These are phyloP conservation scores for Cryptococcus sp. DNA, from an alignment of 1,284 basidiomycete genomes.

Conservation along the genomic window DNA sequence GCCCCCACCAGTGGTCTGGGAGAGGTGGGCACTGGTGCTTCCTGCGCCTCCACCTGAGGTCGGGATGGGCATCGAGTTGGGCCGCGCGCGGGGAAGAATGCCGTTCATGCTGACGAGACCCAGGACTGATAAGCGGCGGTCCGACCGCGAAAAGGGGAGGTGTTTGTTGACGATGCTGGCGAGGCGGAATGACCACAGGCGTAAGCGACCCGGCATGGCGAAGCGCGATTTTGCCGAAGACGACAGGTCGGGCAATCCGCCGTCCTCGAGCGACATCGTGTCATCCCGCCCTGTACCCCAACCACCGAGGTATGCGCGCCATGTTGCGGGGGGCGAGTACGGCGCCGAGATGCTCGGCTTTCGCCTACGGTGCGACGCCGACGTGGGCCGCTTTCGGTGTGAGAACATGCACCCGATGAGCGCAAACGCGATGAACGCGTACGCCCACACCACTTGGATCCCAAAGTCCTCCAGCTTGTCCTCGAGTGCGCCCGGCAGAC, in stretches of 20 bases:
- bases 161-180: conserved; percentile 12
- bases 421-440: conserved; percentile 27
- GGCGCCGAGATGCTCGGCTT: conserved; percentile 25
- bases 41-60: not conserved
- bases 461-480: conserved; percentile 27
- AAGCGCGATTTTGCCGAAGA: not conserved
- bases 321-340: not conserved
- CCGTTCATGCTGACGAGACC: not conserved
- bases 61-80: conserved; percentile 12
- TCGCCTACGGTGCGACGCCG: conserved; percentile 11
- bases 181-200: conserved; percentile 24
- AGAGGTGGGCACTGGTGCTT: not conserved
- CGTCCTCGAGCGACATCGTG: conserved; percentile 21
- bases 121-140: too few relatives aligned
- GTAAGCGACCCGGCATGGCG: conserved; percentile 14
- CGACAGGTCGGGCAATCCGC: conserved; percentile 8
- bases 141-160: conserved; percentile 4
- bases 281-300: not conserved
- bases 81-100: not conserved
- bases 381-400: not conserved
- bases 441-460: conserved; percentile 39
- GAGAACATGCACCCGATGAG: conserved; percentile 26
- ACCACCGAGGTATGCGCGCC: not conserved
- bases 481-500: conserved; percentile 18
- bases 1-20: not conserved